Conservation (phyloP, 2,329 filamentous ascomycete genomes). For the Cladorrhinum sp. region DNA sequence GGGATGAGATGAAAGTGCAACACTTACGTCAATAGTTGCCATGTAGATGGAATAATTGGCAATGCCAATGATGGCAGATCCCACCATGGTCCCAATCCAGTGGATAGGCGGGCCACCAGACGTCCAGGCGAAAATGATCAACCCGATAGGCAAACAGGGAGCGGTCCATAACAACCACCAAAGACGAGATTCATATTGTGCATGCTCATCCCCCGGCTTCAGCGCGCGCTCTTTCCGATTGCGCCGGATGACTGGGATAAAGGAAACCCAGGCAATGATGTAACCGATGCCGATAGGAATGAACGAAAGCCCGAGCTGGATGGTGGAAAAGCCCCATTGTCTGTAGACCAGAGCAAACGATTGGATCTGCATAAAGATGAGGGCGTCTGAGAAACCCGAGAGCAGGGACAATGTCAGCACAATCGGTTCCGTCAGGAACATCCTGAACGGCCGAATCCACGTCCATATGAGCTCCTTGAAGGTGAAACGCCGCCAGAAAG, state of each 20-base stretch:
- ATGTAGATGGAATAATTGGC: slow-evolving; percentile 74
- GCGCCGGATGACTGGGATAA: slow-evolving; percentile 54
- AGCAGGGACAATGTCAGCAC: slow-evolving; percentile 68
- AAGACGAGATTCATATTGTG: slow-evolving; percentile 67
- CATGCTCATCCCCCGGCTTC: slow-evolving; percentile 52
- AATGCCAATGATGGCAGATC: slow-evolving; percentile 63
- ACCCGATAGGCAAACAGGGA: slow-evolving; percentile 60
- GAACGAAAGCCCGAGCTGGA: slow-evolving; percentile 59
- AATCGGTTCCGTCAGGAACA: slow-evolving; percentile 73
- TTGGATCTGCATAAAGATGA: slow-evolving; percentile 77
- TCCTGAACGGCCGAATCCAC: slow-evolving; percentile 65
- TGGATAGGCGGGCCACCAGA: slow-evolving; percentile 60
- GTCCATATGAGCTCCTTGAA: slow-evolving; percentile 53
- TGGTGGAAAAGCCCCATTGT: slow-evolving; percentile 61
- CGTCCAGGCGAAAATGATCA: slow-evolving; percentile 69
- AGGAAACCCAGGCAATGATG: slow-evolving; percentile 57
- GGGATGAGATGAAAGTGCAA: neutral
- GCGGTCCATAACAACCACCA: slow-evolving; percentile 62
- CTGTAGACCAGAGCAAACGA: slow-evolving; percentile 65
- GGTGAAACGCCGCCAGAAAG: slow-evolving; percentile 57
- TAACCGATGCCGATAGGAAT: slow-evolving; percentile 67
- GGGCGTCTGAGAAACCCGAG: slow-evolving; percentile 68
- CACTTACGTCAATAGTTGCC: slow-evolving; percentile 47
- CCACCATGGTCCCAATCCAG: slow-evolving; percentile 68
- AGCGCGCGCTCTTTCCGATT: slow-evolving; percentile 50